Evolutionary conservation across 805 yeast species (phyloP).

Genomic region (Yarrowia sp.): DNA sequence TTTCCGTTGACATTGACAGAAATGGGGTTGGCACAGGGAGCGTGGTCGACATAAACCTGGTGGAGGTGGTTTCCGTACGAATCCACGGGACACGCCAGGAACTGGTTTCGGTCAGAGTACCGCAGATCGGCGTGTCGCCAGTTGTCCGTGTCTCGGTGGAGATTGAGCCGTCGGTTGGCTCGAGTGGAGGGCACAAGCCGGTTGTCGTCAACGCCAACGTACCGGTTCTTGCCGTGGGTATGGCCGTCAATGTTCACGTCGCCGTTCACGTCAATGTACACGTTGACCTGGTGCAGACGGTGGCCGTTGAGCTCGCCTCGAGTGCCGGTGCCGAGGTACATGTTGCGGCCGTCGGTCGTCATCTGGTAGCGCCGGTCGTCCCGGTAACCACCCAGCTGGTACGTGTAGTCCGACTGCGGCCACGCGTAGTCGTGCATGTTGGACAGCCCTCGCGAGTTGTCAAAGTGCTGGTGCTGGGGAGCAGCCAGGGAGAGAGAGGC

Average conservation of each 20-base stretch:
- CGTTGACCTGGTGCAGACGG: constrained; percentile 16
- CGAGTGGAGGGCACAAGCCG: constrained; percentile 7
- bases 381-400: constrained; percentile 8
- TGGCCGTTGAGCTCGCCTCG: constrained; percentile 6
- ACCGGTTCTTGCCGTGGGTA: constrained; percentile 7
- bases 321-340: constrained; percentile 5
- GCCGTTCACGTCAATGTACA: constrained; percentile 11
- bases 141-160: constrained; percentile 1
- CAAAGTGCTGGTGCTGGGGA: constrained; percentile 19
- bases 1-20: constrained; percentile 3
- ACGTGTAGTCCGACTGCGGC: constrained; percentile 22
- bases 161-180: constrained; percentile 11
- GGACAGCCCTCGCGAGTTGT: constrained; percentile 9
- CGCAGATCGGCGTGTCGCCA: not conserved
- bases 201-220: not conserved
- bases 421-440: constrained; percentile 14
- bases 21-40: constrained; percentile 20
- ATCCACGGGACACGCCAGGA: constrained; percentile 9
- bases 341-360: constrained; percentile 21
- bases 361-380: constrained; percentile 9
- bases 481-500: constrained; percentile 14
- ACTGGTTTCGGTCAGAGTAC: constrained; percentile 12
- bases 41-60: constrained; percentile 8
- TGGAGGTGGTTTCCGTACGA: not conserved
- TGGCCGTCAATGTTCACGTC: constrained; percentile 18